Conservation (phyloP, 495 filamentous ascomycete genomes). For the Talaromyces nanjingensis region DNA sequence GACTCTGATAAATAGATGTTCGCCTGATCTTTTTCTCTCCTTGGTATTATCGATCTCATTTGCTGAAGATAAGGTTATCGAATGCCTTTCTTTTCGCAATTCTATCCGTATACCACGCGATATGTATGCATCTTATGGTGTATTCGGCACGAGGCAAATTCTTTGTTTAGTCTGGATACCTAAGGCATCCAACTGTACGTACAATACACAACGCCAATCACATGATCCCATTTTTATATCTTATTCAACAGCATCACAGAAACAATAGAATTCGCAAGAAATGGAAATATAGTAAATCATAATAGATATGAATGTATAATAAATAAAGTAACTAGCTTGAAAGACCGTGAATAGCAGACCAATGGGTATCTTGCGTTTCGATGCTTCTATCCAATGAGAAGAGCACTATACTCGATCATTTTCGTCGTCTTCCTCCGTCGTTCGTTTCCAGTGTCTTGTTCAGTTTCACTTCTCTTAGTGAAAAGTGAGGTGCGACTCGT, state of each 20-base stretch:
- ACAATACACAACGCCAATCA: too few relatives aligned
- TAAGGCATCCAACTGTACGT: too few relatives aligned
- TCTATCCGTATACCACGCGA: too few relatives aligned
- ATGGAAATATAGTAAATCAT: neutral
- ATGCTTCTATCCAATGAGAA: slow-evolving; percentile 10
- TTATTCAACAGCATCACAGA: too few relatives aligned
- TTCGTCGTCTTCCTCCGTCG: neutral
- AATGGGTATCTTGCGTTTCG: slow-evolving; percentile 11
- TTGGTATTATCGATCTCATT: neutral
- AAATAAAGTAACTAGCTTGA: slow-evolving; percentile 8
- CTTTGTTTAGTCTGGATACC: too few relatives aligned
- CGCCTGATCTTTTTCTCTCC: neutral
- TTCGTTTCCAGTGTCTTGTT: neutral
- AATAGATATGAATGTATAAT: slow-evolving; percentile 9
- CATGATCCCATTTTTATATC: too few relatives aligned
- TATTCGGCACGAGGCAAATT: too few relatives aligned
- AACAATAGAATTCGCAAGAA: neutral
- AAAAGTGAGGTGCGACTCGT: neutral
- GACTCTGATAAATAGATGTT: neutral
- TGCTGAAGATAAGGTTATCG: neutral
- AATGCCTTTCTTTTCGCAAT: too few relatives aligned
- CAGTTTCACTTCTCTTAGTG: neutral
- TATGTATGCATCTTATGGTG: too few relatives aligned
- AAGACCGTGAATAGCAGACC: neutral
- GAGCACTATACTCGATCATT: neutral